These are phyloP conservation scores for Trametes coccinea DNA, from an alignment of 768 basidiomycete genomes.

Conservation along the genomic window DNA sequence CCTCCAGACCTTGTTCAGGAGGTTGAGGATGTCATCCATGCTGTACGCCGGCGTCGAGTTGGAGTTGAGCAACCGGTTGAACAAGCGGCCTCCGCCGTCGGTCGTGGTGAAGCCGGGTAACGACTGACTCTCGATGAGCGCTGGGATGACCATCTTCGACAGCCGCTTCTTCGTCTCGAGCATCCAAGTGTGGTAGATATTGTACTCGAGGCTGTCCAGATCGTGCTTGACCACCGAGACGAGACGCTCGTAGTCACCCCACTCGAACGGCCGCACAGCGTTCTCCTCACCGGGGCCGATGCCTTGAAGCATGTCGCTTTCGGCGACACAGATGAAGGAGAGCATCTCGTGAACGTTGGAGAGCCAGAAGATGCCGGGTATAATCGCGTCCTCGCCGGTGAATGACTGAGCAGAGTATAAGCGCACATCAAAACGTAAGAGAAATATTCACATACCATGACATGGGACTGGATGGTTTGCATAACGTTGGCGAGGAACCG, in stretches of 20 bases:
- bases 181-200: constrained; percentile 99
- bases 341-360: constrained; percentile 99
- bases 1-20: constrained; percentile 98
- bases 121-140: constrained; percentile 95
- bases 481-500: constrained; percentile 98
- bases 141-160: constrained; percentile 98
- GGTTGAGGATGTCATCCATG: constrained; percentile 97
- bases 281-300: constrained; percentile 96
- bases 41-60: constrained; percentile 88
- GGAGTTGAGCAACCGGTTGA: constrained; percentile 87
- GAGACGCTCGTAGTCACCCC: constrained; percentile 94
- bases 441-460: constrained; percentile 72
- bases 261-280: constrained; percentile 89
- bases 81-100: constrained; percentile 89
- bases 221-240: constrained; percentile 99
- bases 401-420: constrained; percentile 58
- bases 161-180: constrained; percentile 95
- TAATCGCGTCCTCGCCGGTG: constrained; percentile 89
- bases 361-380: constrained; percentile 99
- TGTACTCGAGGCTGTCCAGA: constrained; percentile 97
- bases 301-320: constrained; percentile 96
- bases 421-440: no score
- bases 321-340: constrained; percentile 98
- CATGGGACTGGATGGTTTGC: constrained; percentile 96
- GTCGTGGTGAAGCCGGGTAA: constrained; percentile 96